Conservation (phyloP, 768 basidiomycete genomes). For the Pisolithus orientalis region DNA sequence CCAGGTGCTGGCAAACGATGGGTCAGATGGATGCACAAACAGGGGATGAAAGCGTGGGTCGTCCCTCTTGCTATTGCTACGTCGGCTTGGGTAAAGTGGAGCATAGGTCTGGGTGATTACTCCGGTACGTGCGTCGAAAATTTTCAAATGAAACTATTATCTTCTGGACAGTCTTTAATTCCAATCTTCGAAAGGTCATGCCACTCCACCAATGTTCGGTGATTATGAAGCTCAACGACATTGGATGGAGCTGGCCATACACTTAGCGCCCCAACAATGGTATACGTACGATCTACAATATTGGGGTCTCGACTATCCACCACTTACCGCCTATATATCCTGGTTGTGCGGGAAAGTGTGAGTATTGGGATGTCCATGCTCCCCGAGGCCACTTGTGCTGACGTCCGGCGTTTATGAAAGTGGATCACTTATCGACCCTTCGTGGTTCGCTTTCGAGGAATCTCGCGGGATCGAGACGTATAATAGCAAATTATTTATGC, state of each 20-base stretch:
- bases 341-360: constrained; percentile 78
- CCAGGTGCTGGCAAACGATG: constrained; percentile 51
- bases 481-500: constrained; percentile 72
- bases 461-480: constrained; percentile 71
- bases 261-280: constrained; percentile 73
- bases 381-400: not conserved
- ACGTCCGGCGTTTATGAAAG: constrained; percentile 24
- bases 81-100: constrained; percentile 57
- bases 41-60: constrained; percentile 53
- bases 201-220: constrained; percentile 77
- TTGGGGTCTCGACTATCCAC: constrained; percentile 96
- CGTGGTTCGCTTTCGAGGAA: constrained; percentile 65
- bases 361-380: constrained; percentile 25
- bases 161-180: not conserved
- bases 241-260: constrained; percentile 89
- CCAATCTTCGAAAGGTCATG: constrained; percentile 40
- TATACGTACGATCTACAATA: constrained; percentile 85
- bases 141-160: not conserved
- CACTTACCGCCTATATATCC: constrained; percentile 84
- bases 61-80: constrained; percentile 49
- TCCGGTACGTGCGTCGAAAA: constrained; percentile 53
- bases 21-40: constrained; percentile 77
- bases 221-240: constrained; percentile 94
- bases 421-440: constrained; percentile 42
- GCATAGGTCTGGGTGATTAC: constrained; percentile 70